These are phyloP conservation scores for Bidens hawaiensis DNA, from an alignment of 140 eudicot genomes.

Conservation along the genomic window DNA sequence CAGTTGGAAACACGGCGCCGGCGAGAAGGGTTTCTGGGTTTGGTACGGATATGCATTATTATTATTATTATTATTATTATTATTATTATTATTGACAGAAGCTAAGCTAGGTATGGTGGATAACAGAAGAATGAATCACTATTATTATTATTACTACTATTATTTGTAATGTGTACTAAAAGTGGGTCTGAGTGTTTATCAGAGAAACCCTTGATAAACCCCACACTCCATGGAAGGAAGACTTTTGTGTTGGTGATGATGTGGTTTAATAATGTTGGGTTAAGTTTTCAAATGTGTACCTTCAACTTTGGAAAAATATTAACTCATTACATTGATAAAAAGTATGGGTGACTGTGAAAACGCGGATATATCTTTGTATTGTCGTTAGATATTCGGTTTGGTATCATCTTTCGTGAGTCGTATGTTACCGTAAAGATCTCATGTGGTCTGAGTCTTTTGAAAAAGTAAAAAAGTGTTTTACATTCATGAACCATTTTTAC, in stretches of 20 bases:
- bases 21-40: constrained; percentile 37
- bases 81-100: constrained; percentile 27
- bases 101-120: constrained; percentile 24
- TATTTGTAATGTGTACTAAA: constrained; percentile 13
- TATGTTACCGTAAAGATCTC: too few relatives aligned
- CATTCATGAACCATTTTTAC: too few relatives aligned
- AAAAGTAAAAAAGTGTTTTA: too few relatives aligned
- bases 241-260: too few relatives aligned
- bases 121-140: constrained; percentile 22
- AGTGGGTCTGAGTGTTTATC: constrained; percentile 21
- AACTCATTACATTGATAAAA: too few relatives aligned
- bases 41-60: too few relatives aligned
- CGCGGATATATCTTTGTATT: too few relatives aligned
- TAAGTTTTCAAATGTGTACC: not conserved
- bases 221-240: constrained; percentile 14
- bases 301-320: constrained; percentile 23
- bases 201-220: constrained; percentile 41
- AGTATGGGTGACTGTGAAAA: too few relatives aligned
- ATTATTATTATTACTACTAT: constrained; percentile 15
- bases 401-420: too few relatives aligned
- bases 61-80: too few relatives aligned
- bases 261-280: constrained; percentile 13
- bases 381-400: too few relatives aligned
- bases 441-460: too few relatives aligned
- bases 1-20: constrained; percentile 69